Evolutionary conservation across 75 land plant genomes (phyloP).

Genomic region (Larix kaempferi): DNA sequence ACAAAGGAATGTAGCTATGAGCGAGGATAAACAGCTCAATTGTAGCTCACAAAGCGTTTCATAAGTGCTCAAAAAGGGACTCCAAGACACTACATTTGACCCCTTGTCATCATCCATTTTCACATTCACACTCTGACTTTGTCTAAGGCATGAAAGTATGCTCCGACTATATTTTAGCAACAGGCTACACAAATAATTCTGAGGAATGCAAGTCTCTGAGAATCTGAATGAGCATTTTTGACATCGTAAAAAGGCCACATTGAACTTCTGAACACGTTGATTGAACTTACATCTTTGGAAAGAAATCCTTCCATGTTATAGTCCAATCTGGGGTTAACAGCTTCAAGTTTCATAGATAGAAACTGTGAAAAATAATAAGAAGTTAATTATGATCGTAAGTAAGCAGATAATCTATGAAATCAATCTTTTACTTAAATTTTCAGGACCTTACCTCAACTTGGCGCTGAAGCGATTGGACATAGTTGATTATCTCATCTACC

Average conservation of each 20-base stretch:
- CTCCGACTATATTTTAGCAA: background rate
- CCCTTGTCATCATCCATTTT: background rate
- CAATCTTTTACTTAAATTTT: background rate
- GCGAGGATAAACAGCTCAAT: background rate
- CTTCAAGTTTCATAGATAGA: constrained; percentile 42
- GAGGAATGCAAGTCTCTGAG: background rate
- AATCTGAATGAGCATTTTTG: background rate
- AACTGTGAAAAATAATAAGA: constrained; percentile 15
- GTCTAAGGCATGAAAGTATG: background rate
- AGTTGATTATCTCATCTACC: no score
- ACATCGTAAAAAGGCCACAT: background rate
- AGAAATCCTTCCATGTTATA: constrained; percentile 23
- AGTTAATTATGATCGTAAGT: background rate
- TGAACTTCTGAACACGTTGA: background rate
- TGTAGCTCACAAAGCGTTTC: background rate
- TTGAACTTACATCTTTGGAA: constrained; percentile 21
- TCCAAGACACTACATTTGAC: background rate
- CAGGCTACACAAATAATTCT: background rate
- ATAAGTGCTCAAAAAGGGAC: background rate
- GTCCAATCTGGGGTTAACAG: constrained; percentile 33
- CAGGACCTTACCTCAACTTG: no score
- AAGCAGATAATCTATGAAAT: background rate
- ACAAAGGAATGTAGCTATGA: background rate
- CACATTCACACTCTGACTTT: background rate
- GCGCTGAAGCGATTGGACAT: no score